Evolutionary conservation across 805 yeast species (phyloP).

Genomic region (Wickerhamiella galacta): DNA sequence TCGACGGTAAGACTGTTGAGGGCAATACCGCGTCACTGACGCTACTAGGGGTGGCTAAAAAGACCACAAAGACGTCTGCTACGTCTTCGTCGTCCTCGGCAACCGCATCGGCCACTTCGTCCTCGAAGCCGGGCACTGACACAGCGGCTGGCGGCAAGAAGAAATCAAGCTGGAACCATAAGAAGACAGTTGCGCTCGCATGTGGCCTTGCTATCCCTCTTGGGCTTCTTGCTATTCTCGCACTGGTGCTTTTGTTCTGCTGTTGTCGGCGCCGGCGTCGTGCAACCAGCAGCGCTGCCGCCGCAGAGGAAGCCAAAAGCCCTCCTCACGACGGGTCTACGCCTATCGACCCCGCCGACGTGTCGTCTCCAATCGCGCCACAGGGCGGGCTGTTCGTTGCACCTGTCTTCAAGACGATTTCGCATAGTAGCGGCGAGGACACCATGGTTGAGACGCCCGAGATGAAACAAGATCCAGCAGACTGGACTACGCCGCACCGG

Average conservation of each 20-base stretch:
- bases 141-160: conserved; percentile 15
- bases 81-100: conserved; percentile 20
- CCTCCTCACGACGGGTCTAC: background rate
- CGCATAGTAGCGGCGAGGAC: conserved; percentile 9
- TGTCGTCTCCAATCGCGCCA: conserved; percentile 14
- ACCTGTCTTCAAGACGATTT: conserved; percentile 17
- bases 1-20: conserved; percentile 23
- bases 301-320: background rate
- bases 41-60: conserved; percentile 35
- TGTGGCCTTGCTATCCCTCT: conserved; percentile 76
- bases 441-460: conserved; percentile 13
- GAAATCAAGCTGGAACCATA: conserved; percentile 16
- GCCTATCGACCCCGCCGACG: conserved; percentile 2
- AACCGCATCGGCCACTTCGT: conserved; percentile 15
- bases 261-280: conserved; percentile 31
- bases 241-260: conserved; percentile 34
- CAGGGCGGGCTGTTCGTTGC: conserved; percentile 12
- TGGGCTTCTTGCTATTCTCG: conserved; percentile 32
- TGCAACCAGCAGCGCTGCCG: conserved; percentile 18
- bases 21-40: conserved; percentile 30
- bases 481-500: conserved; percentile 23
- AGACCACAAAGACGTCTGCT: conserved; percentile 11
- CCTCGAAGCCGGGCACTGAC: conserved; percentile 21
- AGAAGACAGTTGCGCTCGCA: conserved; percentile 64
- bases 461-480: conserved; percentile 11